Base-by-base conservation (phyloP, 768 basidiomycete species). In the Collybiopsis confluens region DNA sequence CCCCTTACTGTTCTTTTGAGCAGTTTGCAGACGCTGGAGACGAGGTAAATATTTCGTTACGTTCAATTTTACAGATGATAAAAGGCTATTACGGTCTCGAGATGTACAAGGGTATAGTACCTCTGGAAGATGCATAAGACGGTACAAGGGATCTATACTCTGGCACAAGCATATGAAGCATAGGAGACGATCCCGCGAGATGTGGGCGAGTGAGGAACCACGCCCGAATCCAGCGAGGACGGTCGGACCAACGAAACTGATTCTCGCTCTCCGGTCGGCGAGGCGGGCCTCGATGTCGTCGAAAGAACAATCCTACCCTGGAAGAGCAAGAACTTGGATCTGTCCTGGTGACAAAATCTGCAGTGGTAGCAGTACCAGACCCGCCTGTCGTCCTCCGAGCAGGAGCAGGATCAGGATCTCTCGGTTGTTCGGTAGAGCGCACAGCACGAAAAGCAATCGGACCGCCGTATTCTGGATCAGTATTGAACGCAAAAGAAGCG, bases 161-260 rank as follows among this genome's bases (percentile, higher is more conserved):
- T 5, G 48, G 30, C 4, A 23, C 48, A 24, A 37, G 26, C 48
- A 40, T 38, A 33, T 50, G 36, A 23, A 50, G 35, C 48, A 50
- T 50, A 13, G 23, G 36, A 33, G 48, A 50, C 15, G 11, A 23
- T n/a, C 48, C 48, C 36, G 48, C 48, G 24, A 50, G 21, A 50
- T 50, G 48, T 27, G 48, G 48, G n/a, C 48, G 48, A 23, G 48
- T 50, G 20, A 50, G 28, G 13, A 50, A 50, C 48, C 48, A 50
- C 23, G 35, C 5, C 16, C 35, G 20, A 18, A 50, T 37, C 48
- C 48, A 50, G 15, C 48, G 48, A 15, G 48, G 48, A 16, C 48
- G 48, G 21, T 50, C 48, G 4, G 48, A 50, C 48, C 48, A 40
- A 46, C 15, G 18, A 4, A n/a, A 20, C 45, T 45, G 44, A 23